Percentiles rank a stretch among this genome's conserved stretches.
phyloP scores from a whole-genome alignment of 2,329 filamentous ascomycete genomes.

The Phaeosphaeriaceae sp. region DNA sequence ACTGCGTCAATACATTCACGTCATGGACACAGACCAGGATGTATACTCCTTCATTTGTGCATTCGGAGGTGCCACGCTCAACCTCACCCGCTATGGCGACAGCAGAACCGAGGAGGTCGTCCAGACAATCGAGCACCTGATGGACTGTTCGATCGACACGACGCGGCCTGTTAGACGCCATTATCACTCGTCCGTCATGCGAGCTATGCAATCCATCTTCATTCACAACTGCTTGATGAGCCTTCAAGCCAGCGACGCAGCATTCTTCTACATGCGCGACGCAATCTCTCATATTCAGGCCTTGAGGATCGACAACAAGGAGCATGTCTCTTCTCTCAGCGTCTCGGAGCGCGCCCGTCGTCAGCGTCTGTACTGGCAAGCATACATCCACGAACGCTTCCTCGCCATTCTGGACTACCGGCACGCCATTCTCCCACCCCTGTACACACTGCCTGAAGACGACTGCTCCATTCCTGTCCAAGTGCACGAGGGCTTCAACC shows the following conservation, averaged over 20 bases:
- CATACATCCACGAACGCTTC: constrained; percentile 65
- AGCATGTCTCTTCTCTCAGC: constrained; percentile 39
- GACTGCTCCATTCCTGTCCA: constrained; percentile 49
- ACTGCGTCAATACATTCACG: constrained; percentile 42
- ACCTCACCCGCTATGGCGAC: constrained; percentile 48
- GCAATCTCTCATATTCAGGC: constrained; percentile 52
- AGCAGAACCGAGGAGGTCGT: constrained; percentile 40
- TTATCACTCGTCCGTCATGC: constrained; percentile 53
- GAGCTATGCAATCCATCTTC: constrained; percentile 61
- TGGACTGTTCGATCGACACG: constrained; percentile 46
- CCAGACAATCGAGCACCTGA: constrained; percentile 41
- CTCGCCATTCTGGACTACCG: constrained; percentile 60
- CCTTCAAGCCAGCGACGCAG: constrained; percentile 56
- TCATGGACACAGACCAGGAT: constrained; percentile 50
- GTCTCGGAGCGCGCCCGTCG: constrained; percentile 50
- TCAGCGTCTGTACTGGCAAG: constrained; percentile 63
- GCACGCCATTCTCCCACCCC: constrained; percentile 50
- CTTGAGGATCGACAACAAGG: constrained; percentile 51
- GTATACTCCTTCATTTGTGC: constrained; percentile 54
- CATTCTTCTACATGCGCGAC: constrained; percentile 60
- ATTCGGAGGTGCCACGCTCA: constrained; percentile 56
- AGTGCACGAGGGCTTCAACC: constrained; percentile 53
- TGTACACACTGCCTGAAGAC: constrained; percentile 49
- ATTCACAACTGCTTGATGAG: constrained; percentile 62
- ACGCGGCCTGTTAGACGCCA: constrained; percentile 49